phyloP scores from a whole-genome alignment of 2,329 filamentous ascomycete genomes.

The Xylaria polymorpha region DNA sequence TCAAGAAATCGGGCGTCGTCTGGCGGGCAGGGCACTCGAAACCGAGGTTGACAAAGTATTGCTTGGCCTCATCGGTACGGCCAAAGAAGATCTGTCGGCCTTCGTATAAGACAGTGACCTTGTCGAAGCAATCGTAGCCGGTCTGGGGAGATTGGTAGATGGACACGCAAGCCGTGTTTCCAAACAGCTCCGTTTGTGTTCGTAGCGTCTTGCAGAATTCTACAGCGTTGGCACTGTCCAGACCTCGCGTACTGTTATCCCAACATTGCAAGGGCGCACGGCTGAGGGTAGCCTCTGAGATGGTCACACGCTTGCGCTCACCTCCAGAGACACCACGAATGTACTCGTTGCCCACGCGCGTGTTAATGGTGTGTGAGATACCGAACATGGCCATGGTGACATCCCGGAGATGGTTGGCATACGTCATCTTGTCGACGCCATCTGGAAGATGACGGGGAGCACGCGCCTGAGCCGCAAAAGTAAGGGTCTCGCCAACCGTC shows the following conservation, averaged over 20 bases:
- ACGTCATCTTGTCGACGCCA: constrained; percentile 65
- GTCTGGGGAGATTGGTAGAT: constrained; percentile 78
- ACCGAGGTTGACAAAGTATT: constrained; percentile 75
- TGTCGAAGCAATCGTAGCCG: constrained; percentile 73
- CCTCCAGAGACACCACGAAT: constrained; percentile 80
- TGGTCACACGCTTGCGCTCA: constrained; percentile 75
- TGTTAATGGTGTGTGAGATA: constrained; percentile 78
- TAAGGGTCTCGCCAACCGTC: constrained; percentile 81
- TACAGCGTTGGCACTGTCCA: constrained; percentile 80
- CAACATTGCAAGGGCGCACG: constrained; percentile 71
- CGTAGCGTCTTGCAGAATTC: constrained; percentile 79
- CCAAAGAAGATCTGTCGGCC: constrained; percentile 74
- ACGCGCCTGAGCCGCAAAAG: constrained; percentile 78
- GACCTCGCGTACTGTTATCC: constrained; percentile 79
- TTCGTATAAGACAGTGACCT: constrained; percentile 68
- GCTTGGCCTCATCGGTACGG: constrained; percentile 66
- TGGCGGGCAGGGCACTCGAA: constrained; percentile 74
- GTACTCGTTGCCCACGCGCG: constrained; percentile 79
- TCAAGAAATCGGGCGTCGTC: constrained; percentile 78
- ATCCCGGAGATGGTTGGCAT: constrained; percentile 73
- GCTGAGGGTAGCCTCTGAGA: constrained; percentile 70
- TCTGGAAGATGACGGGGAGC: constrained; percentile 71
- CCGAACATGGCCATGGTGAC: constrained; percentile 82
- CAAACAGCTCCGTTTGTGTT: constrained; percentile 72
- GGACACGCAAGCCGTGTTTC: constrained; percentile 74